phyloP scores from a whole-genome alignment of 1,284 basidiomycete genomes.

The Papiliotrema flavescens region DNA sequence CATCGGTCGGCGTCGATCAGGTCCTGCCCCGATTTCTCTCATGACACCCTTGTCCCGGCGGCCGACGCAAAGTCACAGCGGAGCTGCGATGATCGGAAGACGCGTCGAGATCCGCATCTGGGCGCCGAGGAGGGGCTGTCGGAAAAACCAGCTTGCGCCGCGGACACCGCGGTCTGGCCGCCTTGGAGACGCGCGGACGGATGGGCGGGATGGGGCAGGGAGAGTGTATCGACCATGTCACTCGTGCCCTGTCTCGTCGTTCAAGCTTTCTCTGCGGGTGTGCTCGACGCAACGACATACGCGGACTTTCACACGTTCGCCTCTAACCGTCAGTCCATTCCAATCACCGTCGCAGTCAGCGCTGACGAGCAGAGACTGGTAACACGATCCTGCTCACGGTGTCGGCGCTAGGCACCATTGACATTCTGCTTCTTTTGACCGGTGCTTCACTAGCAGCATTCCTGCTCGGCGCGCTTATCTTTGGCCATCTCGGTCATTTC shows the following conservation, averaged over 20 bases:
- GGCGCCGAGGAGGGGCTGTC: background rate
- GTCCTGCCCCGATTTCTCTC: too few relatives aligned
- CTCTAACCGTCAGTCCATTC: slow-evolving; percentile 38
- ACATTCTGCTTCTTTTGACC: slow-evolving; percentile 30
- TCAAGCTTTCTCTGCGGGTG: slow-evolving; percentile 38
- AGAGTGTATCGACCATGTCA: slow-evolving; percentile 23
- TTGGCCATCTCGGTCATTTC: slow-evolving; percentile 41
- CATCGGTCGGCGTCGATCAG: too few relatives aligned
- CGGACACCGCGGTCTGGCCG: background rate
- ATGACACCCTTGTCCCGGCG: too few relatives aligned
- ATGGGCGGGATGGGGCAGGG: slow-evolving; percentile 29
- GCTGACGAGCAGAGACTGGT: slow-evolving; percentile 29
- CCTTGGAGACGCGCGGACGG: slow-evolving; percentile 22
- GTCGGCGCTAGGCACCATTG: slow-evolving; percentile 27
- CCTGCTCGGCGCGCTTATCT: slow-evolving; percentile 32
- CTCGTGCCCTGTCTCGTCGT: slow-evolving; percentile 33
- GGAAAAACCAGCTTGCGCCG: background rate
- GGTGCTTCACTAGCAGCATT: slow-evolving; percentile 39
- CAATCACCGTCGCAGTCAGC: background rate
- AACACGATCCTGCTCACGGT: slow-evolving; percentile 49
- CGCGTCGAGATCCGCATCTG: background rate
- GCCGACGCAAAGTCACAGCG: background rate
- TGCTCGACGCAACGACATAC: slow-evolving; percentile 47
- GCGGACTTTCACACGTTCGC: slow-evolving; percentile 46
- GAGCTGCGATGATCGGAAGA: background rate